Base-by-base conservation (phyloP, 495 filamentous ascomycete genomes). In the Annulohypoxylon maeteangense region DNA sequence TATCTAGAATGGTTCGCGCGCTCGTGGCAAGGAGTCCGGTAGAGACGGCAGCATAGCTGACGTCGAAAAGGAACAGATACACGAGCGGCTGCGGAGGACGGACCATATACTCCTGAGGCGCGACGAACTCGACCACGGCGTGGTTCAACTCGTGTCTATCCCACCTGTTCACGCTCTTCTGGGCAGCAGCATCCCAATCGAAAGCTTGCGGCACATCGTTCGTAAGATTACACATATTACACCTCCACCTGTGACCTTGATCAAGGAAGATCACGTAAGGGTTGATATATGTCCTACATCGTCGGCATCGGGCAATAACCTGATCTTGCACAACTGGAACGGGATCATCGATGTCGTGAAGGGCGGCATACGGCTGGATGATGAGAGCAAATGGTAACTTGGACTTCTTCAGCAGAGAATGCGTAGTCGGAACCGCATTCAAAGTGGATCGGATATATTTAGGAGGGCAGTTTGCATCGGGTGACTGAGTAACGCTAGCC, bases 31-130 rank as follows among this genome's bases (percentile, higher is more conserved):
- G 84, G n/a, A 99, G 91, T 63, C 96, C 96, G 67, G 88, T 96
- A 29, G 91, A 92, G 34, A 99, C 93, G 23, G 95, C 89, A 7
- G 93, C 88, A 71, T 94, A 96, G 84, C 94, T 97, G 66, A 98
- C 96, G 75, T 99, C 95, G 76, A 99, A 92, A 65, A 98, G 84
- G 87, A 99, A 99, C 14, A 98, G 87, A 73, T 99, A 99, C n/a
- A 98, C 95, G 10, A 99, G 85, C 16, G 95, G 96, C 77, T 99
- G 95, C 2, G 95, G 95, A 60, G 95, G 94, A 20, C 95, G 91
- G 31, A 99, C 96, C 95, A 99, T 99, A 78, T 99, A 99, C 82
- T 99, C 95, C 80, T 98, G 96, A 11, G 95, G 95, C 6, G 95
- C 95, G 65, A 99, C 91, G 74, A 98, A 99, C 77, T 99, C 95